These are phyloP conservation scores for Nakazawaea peltata DNA, from an alignment of 805 yeast species.

Conservation along the genomic window DNA sequence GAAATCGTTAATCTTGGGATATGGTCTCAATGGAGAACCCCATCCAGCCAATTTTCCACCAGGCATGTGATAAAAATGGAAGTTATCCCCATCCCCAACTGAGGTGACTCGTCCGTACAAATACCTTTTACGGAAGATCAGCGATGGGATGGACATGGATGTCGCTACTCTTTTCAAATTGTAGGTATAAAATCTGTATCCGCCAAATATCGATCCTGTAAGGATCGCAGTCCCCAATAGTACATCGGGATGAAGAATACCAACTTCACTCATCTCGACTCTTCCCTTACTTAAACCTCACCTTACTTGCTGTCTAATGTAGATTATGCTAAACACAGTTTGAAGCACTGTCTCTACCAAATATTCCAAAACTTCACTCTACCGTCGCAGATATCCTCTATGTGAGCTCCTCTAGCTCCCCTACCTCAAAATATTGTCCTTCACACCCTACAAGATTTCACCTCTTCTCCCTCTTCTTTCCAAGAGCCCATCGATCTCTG, in stretches of 20 bases:
- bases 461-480: no score
- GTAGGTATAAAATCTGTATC: conserved; percentile 34
- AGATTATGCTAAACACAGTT: no score
- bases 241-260: conserved; percentile 7
- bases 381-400: no score
- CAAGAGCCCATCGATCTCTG: no score
- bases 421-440: no score
- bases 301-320: no score
- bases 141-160: conserved; percentile 41
- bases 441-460: no score
- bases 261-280: not conserved
- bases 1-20: conserved; percentile 46
- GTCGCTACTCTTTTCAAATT: conserved; percentile 43
- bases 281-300: no score
- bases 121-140: conserved; percentile 33
- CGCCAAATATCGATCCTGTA: conserved; percentile 32
- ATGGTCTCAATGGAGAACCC: conserved; percentile 70
- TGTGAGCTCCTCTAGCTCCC: no score
- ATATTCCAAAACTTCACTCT: no score
- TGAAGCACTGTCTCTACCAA: not conserved
- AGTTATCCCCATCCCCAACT: conserved; percentile 95
- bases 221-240: conserved; percentile 3
- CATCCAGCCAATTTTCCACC: conserved; percentile 87
- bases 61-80: conserved; percentile 87
- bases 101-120: conserved; percentile 72